These are phyloP conservation scores for Mycena maculata DNA, from an alignment of 768 basidiomycete species.

Conservation along the genomic window DNA sequence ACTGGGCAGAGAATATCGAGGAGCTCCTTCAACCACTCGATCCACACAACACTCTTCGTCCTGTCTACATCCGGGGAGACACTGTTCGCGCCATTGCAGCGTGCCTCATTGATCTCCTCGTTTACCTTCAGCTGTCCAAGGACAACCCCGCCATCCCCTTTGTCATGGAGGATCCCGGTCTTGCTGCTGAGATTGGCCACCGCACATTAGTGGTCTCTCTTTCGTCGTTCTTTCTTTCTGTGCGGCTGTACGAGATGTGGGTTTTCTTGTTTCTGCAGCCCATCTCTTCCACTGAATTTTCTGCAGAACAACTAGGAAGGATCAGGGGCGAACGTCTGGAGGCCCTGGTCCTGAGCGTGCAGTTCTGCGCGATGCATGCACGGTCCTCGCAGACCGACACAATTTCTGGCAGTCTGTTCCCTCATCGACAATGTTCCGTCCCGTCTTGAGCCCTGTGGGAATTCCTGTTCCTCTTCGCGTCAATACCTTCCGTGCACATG, in stretches of 20 bases:
- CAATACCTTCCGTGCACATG: not conserved
- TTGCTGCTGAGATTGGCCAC: too few relatives aligned
- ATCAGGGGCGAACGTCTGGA: not conserved
- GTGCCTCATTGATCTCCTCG: too few relatives aligned
- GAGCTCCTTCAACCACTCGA: not conserved
- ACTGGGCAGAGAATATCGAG: not conserved
- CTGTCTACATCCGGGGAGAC: not conserved
- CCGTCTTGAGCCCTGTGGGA: not conserved
- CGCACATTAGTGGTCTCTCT: too few relatives aligned
- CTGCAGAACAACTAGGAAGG: not conserved
- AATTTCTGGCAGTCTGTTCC: conserved; percentile 1
- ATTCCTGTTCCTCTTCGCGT: not conserved
- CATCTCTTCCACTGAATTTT: not conserved
- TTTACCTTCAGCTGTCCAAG: too few relatives aligned
- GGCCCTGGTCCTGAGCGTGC: conserved; percentile 5
- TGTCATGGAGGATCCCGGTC: too few relatives aligned
- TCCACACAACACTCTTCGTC: too few relatives aligned
- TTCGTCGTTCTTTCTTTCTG: too few relatives aligned
- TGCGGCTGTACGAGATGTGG: too few relatives aligned
- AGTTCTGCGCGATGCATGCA: not conserved
- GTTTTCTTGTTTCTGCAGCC: not conserved
- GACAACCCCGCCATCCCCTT: too few relatives aligned
- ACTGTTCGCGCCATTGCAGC: not conserved
- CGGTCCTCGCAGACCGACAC: not conserved
- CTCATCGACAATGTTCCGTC: not conserved